These are phyloP conservation scores for Lippia alba DNA, from an alignment of 305 asterid genomes.

Conservation along the genomic window DNA sequence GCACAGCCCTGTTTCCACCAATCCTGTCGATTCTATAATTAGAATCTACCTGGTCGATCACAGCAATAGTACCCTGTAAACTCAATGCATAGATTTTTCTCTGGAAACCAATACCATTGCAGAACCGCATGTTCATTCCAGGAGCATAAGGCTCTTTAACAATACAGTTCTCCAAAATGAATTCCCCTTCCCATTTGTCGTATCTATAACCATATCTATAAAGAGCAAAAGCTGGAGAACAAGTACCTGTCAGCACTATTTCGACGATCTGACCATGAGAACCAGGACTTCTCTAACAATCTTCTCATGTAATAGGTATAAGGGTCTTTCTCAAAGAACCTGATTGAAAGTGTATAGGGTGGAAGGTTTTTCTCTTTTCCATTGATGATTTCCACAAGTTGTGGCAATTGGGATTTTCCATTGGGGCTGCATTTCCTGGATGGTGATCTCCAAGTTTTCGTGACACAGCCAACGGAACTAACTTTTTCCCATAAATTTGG, in stretches of 20 bases:
- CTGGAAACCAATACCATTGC: slow-evolving; percentile 40
- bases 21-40: slow-evolving; percentile 33
- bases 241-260: slow-evolving; percentile 32
- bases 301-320: slow-evolving; percentile 10
- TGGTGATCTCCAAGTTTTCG: slow-evolving; percentile 44
- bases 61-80: slow-evolving; percentile 33
- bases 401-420: slow-evolving; percentile 26
- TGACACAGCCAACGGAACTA: slow-evolving; percentile 35
- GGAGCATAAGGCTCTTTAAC: slow-evolving; percentile 43
- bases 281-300: not conserved
- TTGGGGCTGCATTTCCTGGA: not conserved
- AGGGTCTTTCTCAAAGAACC: slow-evolving; percentile 17
- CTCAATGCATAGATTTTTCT: slow-evolving; percentile 27
- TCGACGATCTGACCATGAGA: slow-evolving; percentile 31
- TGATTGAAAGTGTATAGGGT: slow-evolving; percentile 22
- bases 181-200: not conserved
- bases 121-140: slow-evolving; percentile 29
- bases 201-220: not conserved
- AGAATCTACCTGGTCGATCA: slow-evolving; percentile 41
- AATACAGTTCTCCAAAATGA: too few relatives aligned
- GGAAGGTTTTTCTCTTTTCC: not conserved
- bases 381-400: slow-evolving; percentile 26
- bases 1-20: slow-evolving; percentile 46
- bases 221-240: slow-evolving; percentile 22
- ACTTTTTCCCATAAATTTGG: slow-evolving; percentile 27